Evolutionary conservation across 352 stramenopile genomes (phyloP), one percentile per base, ranked within the genome.

Genomic region (Phytophthora parvispora): DNA sequence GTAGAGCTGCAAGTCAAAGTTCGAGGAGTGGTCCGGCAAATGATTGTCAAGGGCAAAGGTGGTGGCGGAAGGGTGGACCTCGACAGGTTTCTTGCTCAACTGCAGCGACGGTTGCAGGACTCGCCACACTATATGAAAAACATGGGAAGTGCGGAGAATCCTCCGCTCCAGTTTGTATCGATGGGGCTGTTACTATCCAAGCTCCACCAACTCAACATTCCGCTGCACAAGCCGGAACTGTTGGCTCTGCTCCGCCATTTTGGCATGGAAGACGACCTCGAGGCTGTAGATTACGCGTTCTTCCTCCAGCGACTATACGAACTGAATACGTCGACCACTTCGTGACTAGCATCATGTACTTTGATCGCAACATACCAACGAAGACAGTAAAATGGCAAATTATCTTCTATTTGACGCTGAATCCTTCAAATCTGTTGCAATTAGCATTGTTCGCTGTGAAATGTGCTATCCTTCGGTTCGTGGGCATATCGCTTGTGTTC

Each of bases 301-400:
- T 84, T 90, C 25, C 38, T 90, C 8, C 64, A 80, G 43, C 80
- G 72, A 0, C 51, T 88, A 25, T 85, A 81, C 38, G 82, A 90
- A 10, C 31, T 72, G 9, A 68, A 66, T 22, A 31, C 61, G 12
- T 56, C 15, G 9, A 51, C 61, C 22, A 45, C 28, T 6, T 32
- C 24, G 4, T 72, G 47, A 22, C 10, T 6, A 36, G 10, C 6
- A 36, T 36, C 6, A 36, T 36, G 31, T 10, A 36, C 31, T 10
- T 10, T 36, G 31, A 36, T 36, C 31, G 31, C 31, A 36, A 49
- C 40, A 20, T 28, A 24, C 13, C 12, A 2, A 5, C 16, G 32
- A 38, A 38, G 16, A 38, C 32, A 18, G 16, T 38, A 18, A 6
- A 10, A 43, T 20, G 15, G 5, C 15, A 20, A 16, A 20, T 43